A percentile compares a stretch with the other conserved stretches of the same genome.
Evolutionary conservation across 176 grass and related monocot species (phyloP).

Genomic region (Neostapfia colusana): DNA sequence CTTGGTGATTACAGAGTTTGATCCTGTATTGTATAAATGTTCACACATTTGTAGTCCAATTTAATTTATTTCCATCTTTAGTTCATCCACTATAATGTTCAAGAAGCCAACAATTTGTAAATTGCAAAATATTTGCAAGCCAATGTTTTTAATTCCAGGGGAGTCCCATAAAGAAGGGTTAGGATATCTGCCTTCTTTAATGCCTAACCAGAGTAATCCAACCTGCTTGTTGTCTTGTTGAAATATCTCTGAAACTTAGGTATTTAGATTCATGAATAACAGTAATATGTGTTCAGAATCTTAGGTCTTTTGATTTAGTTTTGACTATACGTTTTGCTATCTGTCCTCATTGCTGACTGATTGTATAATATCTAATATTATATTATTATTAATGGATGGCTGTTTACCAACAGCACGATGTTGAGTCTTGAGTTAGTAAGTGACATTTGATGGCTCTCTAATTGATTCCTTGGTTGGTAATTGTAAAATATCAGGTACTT

Average conservation of each 20-base stretch:
- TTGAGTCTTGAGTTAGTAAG: conserved; percentile 45
- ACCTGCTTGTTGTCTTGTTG: background rate
- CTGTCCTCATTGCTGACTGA: background rate
- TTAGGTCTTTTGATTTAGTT: background rate
- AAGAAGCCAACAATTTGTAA: background rate
- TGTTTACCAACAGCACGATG: background rate
- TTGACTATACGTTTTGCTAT: conserved; percentile 1
- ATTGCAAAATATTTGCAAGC: background rate
- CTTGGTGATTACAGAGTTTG: background rate
- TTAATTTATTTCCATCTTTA: background rate
- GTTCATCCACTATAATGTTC: background rate
- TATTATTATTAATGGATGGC: conserved; percentile 15
- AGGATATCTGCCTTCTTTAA: conserved; percentile 8
- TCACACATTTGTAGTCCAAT: background rate
- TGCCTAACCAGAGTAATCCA: background rate
- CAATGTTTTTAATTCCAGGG: background rate
- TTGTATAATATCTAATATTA: conserved; percentile 24
- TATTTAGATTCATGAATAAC: conserved; percentile 14
- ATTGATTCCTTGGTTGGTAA: conserved; percentile 53
- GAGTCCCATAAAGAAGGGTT: background rate
- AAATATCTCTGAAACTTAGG: conserved; percentile 5
- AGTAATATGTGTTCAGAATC: background rate
- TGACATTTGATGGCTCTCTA: conserved; percentile 33
- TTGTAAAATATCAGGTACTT: conserved; percentile 84
- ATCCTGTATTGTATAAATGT: background rate